Percentiles rank a stretch among this genome's conserved stretches.
These are phyloP conservation scores for Basidiobolus meristosporus DNA, from an alignment of 371 early-diverging fungal species.

Conservation along the genomic window DNA sequence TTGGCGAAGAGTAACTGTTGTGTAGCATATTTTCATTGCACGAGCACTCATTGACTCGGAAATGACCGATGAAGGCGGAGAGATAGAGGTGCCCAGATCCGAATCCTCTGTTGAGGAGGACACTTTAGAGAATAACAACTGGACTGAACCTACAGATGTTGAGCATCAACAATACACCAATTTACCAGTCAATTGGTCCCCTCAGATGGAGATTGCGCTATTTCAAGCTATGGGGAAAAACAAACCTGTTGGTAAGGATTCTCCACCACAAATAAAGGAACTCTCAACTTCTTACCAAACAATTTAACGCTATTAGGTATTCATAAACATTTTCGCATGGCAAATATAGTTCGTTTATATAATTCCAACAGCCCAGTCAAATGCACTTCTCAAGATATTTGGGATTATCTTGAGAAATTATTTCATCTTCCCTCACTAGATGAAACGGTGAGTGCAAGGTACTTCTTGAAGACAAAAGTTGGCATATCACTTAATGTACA, in stretches of 20 bases:
- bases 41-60: no score
- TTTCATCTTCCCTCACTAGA: neutral
- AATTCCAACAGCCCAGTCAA: neutral
- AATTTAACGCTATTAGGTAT: neutral
- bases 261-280: neutral
- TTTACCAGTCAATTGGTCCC: no score
- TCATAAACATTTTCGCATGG: neutral
- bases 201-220: conserved; percentile 1
- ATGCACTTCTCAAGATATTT: neutral
- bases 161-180: no score
- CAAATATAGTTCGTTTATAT: neutral
- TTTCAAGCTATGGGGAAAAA: neutral
- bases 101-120: no score
- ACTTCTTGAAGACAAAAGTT: neutral
- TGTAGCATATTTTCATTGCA: no score
- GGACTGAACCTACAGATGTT: no score
- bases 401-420: neutral
- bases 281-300: neutral
- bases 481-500: neutral
- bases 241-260: conserved; percentile 1
- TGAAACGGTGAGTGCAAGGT: neutral
- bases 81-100: no score
- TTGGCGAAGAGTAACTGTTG: no score
- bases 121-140: no score
- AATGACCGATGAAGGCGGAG: no score